A percentile compares a stretch with the other conserved stretches of the same genome.
phyloP scores from a whole-genome alignment of 2,329 filamentous ascomycete genomes.

The Calonectria pseudoturangicola region DNA sequence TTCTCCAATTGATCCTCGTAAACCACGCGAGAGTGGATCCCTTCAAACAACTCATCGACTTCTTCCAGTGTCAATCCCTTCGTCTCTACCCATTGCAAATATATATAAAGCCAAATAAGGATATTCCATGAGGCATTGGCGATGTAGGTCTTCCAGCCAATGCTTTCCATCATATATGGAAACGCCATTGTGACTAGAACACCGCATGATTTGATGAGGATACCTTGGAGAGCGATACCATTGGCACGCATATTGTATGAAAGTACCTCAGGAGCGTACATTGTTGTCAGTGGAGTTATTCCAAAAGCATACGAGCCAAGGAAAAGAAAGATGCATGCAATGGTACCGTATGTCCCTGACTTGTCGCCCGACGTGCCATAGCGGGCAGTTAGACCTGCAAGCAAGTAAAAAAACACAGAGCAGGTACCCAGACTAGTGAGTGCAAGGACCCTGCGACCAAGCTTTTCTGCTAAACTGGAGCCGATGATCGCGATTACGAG shows the following conservation, averaged over 20 bases:
- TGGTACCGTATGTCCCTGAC: conserved; percentile 18
- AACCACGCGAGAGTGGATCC: not conserved
- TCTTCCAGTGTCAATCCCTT: conserved; percentile 21
- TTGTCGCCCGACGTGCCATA: conserved; percentile 13
- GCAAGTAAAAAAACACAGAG: conserved; percentile 4
- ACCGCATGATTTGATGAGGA: conserved; percentile 14
- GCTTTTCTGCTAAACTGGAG: conserved; percentile 37
- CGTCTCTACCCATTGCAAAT: conserved; percentile 16
- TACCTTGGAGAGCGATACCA: conserved; percentile 11
- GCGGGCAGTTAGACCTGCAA: not conserved
- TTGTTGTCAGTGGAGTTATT: conserved; percentile 6
- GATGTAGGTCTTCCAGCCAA: conserved; percentile 20
- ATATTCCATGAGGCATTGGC: conserved; percentile 20
- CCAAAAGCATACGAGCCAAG: conserved; percentile 5
- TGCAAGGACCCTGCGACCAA: conserved; percentile 36
- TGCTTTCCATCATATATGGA: conserved; percentile 22
- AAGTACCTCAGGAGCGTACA: conserved; percentile 11
- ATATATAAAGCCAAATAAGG: conserved; percentile 12
- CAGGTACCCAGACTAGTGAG: not conserved
- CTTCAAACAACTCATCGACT: conserved; percentile 18
- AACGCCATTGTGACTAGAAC: conserved; percentile 17
- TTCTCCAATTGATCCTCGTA: conserved; percentile 3
- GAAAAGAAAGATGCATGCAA: conserved; percentile 19
- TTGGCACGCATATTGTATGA: conserved; percentile 21
- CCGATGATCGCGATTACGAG: conserved; percentile 43